Base-by-base conservation (phyloP, 164 flowering plant genomes). In the Dillenia suffruticosa region DNA sequence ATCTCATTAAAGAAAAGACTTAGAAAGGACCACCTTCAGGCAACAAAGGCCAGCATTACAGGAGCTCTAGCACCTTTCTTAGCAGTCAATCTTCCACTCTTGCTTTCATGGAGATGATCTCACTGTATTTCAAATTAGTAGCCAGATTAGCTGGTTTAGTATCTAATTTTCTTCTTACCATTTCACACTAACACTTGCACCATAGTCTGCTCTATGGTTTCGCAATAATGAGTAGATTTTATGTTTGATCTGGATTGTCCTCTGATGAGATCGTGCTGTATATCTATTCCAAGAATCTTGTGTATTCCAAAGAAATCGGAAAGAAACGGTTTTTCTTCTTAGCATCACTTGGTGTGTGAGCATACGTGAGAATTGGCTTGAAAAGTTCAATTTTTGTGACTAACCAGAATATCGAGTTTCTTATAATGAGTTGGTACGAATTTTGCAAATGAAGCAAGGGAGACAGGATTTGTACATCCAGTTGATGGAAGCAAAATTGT, bases 321-420 rank as follows among this genome's bases (percentile, higher is more conserved):
- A 19, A 51, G 54, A 19, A 32, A 32, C 6, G 40, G 7, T 32
- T 32, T 32, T 32, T 32, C 6, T 32, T 32, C 40, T 5, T 32
- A 32, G 7, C 40, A 4, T 32, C 40, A 32, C 40, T 32, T 4
- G 40, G 0, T 6, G 22, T 32, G 5, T 5, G 7, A 32, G 40
- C 40, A 32, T 7, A 32, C 40, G 5, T 32, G 40, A 32, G 40
- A 32, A 32, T 6, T 32, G 0, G 40, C 40, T 6, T 32, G 40
- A 5, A 32, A 32, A 32, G 7, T 4, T 32, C 40, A 32, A 4
- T 19, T 32, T 14, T 14, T 11, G 4, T 11, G 17, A 8, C 43
- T 63, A 56, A 70, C 80, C 80, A 79, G 60, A 51, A 82, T 82
- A 51, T 79, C 83, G 46, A 82, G 82, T 68, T 72, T 79, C 12